phyloP scores from a whole-genome alignment of 139 green algal genomes.

The Chlamydomonas eustigma region DNA sequence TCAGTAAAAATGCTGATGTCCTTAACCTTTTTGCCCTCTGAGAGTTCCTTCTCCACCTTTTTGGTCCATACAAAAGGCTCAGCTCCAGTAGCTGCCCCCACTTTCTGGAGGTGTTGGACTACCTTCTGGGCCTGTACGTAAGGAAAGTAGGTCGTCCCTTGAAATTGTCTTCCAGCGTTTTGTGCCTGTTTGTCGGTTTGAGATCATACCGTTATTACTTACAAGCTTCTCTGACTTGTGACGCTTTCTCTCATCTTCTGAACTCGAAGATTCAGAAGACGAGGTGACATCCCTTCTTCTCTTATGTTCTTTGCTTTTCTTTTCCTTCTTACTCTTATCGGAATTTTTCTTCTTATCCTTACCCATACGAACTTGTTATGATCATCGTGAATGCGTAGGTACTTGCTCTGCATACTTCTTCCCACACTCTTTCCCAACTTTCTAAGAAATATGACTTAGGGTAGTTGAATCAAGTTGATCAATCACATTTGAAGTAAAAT shows the following conservation, averaged over 20 bases:
- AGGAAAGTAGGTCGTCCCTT: background rate
- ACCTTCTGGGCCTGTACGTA: conserved; percentile 31
- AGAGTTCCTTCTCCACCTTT: conserved; percentile 89
- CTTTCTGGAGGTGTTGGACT: conserved; percentile 29
- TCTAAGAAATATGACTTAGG: too few species aligned
- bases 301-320: background rate
- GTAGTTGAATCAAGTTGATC: too few species aligned
- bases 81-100: conserved; percentile 8
- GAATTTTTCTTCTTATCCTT: background rate
- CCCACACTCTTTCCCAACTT: too few species aligned
- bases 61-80: conserved; percentile 90
- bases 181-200: background rate
- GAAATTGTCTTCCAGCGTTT: background rate
- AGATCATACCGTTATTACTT: background rate
- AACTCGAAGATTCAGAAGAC: background rate
- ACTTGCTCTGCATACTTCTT: too few species aligned
- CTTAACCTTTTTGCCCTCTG: conserved; percentile 41
- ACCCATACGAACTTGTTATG: too few species aligned
- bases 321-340: background rate
- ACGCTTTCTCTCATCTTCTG: background rate
- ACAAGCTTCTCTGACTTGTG: conserved; percentile 6
- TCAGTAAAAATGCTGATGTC: conserved; percentile 38
- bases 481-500: too few species aligned
- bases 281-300: background rate
- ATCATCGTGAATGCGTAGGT: too few species aligned